These are phyloP conservation scores for Nakazawaea holstii DNA, from an alignment of 805 yeast species.

Conservation along the genomic window DNA sequence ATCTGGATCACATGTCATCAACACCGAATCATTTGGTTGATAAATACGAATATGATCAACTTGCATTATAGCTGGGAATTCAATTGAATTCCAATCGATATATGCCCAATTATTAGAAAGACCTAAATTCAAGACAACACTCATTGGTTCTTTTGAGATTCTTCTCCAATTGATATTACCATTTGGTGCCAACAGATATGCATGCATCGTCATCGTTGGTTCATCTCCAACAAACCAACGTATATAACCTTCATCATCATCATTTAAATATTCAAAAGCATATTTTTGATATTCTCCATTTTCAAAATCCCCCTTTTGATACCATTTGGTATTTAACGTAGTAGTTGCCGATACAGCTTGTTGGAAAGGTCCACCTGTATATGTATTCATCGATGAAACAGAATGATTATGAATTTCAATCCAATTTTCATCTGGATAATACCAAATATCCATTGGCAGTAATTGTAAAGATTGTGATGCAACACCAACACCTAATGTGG, in stretches of 20 bases:
- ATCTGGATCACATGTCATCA: slow-evolving; percentile 44
- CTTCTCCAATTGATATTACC: slow-evolving; percentile 45
- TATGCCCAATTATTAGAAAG: slow-evolving; percentile 46
- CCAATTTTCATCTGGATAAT: slow-evolving; percentile 42
- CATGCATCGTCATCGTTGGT: slow-evolving; percentile 40
- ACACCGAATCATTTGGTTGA: slow-evolving; percentile 37
- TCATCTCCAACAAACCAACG: slow-evolving; percentile 41
- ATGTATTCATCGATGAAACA: slow-evolving; percentile 38
- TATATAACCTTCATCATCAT: slow-evolving; percentile 33
- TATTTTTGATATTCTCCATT: slow-evolving; percentile 32
- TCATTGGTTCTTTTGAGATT: slow-evolving; percentile 46
- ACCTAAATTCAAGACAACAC: slow-evolving; percentile 43
- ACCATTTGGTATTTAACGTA: slow-evolving; percentile 41
- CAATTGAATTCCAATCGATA: slow-evolving; percentile 40
- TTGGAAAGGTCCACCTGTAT: slow-evolving; percentile 47
- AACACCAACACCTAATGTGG: slow-evolving; percentile 29
- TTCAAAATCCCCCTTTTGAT: slow-evolving; percentile 29
- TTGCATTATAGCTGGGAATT: slow-evolving; percentile 36
- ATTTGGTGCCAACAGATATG: slow-evolving; percentile 39
- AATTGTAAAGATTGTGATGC: slow-evolving; percentile 47
- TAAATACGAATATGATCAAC: slow-evolving; percentile 43
- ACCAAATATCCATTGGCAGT: slow-evolving; percentile 51
- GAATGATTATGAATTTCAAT: slow-evolving; percentile 34
- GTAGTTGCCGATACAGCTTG: slow-evolving; percentile 43
- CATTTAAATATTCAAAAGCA: slow-evolving; percentile 37